phyloP scores from a whole-genome alignment of 768 basidiomycete species.

The Suillus weaverae region DNA sequence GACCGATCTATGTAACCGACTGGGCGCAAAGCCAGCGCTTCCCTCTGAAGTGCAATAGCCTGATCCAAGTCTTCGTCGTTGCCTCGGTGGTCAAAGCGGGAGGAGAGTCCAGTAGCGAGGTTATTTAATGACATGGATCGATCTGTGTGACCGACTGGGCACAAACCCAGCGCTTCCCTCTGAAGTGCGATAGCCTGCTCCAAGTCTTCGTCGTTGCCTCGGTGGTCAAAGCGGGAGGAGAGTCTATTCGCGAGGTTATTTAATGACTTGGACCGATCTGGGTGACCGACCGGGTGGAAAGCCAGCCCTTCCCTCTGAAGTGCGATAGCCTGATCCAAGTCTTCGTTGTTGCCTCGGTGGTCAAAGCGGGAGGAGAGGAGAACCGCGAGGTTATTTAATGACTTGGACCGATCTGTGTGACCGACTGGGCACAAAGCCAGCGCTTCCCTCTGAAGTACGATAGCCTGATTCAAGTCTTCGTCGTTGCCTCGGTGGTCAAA shows the following conservation, averaged over 20 bases:
- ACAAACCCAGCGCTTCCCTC: too few relatives aligned
- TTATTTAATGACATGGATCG: conserved; percentile 13
- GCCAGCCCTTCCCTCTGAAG: not conserved
- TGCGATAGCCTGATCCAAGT: conserved; percentile 5
- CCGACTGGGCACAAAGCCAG: too few relatives aligned
- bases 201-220: too few relatives aligned
- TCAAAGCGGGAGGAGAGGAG: conserved; percentile 6
- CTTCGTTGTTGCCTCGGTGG: conserved; percentile 4
- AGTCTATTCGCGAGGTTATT: too few relatives aligned
- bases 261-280: not conserved
- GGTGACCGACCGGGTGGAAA: not conserved
- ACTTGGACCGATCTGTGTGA: too few relatives aligned
- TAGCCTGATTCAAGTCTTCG: too few relatives aligned
- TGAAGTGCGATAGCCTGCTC: too few relatives aligned
- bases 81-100: conserved; percentile 12
- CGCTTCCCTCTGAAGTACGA: too few relatives aligned
- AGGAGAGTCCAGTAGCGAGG: conserved; percentile 15
- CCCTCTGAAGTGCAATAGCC: conserved; percentile 11
- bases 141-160: not conserved
- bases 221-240: too few relatives aligned
- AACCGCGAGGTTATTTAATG: too few relatives aligned
- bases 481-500: too few relatives aligned
- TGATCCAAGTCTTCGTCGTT: conserved; percentile 17
- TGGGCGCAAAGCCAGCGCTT: conserved; percentile 15
- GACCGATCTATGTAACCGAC: too few relatives aligned